Evolutionary conservation across 169 alveolate species (phyloP), one percentile per base, ranked within the genome.

Genomic region (Plasmodium inui): DNA sequence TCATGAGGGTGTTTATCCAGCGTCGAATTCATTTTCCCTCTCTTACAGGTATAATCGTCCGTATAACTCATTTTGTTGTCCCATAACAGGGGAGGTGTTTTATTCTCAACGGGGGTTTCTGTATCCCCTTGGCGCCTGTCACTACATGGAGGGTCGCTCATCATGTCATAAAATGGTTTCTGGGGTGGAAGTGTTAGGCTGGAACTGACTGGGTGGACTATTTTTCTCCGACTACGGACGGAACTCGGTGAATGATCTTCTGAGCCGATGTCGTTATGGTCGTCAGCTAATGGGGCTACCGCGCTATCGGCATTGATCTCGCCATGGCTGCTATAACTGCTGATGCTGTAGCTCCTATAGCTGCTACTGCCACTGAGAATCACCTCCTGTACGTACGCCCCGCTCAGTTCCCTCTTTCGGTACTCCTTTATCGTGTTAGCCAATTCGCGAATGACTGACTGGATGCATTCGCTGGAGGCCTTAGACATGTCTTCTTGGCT

Each of bases 391-490:
- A 81, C 22, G 72, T 67, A 89, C n/a, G 70, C 84, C 7, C 90
- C 84, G 44, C 70, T 32, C 26, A 91, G 61, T 30, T 91, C 95
- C 57, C 84, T 81, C 78, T 78, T 91, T 46, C 95, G 39, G 57
- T 91, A 91, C 46, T 80, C 95, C 78, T 82, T 80, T 39, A 91
- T 73, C 10, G 92, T 82, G 76, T 82, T 91, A 19, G 92, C 95
- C 32, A 91, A 50, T 71, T 91, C 95, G 8, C 84, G 72, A 70
- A 91, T 91, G 10, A 91, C 81, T 67, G 81, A 91, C 73, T 91
- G 95, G 10, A 82, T 41, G 55, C 91, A 91, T 70, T 91, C 95
- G 57, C 90, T 91, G 5, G 95, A 81, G 7, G 84, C 39, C 61
- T 91, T 91, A 81, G 71, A 82, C 70, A 91, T 30, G 55, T 91